Evolutionary conservation across 2,329 filamentous ascomycete species (phyloP), one percentile per base, ranked within the genome.

Genomic region (Pseudopithomyces maydicus): DNA sequence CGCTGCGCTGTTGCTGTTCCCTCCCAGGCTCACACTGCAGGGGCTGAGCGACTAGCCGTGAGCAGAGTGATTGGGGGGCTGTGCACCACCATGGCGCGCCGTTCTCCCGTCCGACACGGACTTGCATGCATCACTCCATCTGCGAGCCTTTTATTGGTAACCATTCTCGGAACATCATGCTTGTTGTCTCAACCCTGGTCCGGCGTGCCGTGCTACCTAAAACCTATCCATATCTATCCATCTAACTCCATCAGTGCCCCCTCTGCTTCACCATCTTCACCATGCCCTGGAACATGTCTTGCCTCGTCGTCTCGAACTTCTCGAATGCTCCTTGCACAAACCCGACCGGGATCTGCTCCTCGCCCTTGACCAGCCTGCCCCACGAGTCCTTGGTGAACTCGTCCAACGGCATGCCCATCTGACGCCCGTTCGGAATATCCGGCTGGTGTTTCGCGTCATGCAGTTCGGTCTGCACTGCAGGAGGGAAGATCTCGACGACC

Each of bases 401-500:
- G 17, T 78, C 70, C 48, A 85, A 61, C 3, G 82, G 82, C 79
- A 86, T 85, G 1, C 82, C 83, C 20, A 84, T 77, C n/a, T 73
- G 58, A 15, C 77, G 63, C 1, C 81, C 82, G 53, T 80, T 75
- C 65, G 82, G 78, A 63, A 83, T 74, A 60, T 84, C 81, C 0
- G 82, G 82, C 70, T 84, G 82, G 56, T 84, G 80, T 67, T 82
- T 82, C 26, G 75, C 75, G 56, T 85, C 82, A 57, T 85, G 83
- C 23, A 85, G 68, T 65, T 85, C 83, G 0, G 82, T 85, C 71
- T 85, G 83, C 35, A 85, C 82, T 0, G 82, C 81, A 0, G 83
- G 84, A 3, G 83, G 83, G 54, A 80, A 82, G 10, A 85, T 74
- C 67, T 85, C 83, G 36, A 85, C 72, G n/a, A 85, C 77, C 57